Evolutionary conservation across 225 moss, liverwort and hornwort species (phyloP).

Genomic region (Thuidium tamariscinum): DNA sequence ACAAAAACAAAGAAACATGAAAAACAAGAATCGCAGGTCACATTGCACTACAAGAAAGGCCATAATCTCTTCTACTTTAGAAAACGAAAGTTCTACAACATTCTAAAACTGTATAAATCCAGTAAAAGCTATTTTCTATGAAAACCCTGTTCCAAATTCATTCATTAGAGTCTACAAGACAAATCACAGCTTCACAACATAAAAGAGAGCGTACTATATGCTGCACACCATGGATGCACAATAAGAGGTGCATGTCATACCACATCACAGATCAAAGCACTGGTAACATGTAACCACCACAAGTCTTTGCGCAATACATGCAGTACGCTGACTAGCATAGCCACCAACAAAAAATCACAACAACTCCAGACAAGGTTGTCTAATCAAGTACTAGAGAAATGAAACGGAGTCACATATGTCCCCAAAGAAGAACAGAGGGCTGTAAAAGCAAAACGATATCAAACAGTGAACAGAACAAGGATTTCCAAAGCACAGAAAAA

Average conservation of each 20-base stretch:
- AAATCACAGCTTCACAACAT: not conserved
- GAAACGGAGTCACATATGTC: not conserved
- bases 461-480: not conserved
- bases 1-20: not conserved
- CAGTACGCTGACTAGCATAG: not conserved
- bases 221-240: not conserved
- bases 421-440: not conserved
- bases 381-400: not conserved
- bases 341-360: not conserved
- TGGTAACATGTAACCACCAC: not conserved
- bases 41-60: not conserved
- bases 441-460: not conserved
- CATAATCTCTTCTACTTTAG: too few relatives aligned
- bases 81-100: not conserved
- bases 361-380: too few relatives aligned
- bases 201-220: not conserved
- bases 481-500: not conserved
- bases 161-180: too few relatives aligned
- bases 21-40: not conserved
- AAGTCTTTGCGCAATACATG: not conserved
- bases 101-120: not conserved
- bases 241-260: not conserved
- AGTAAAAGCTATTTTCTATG: rapidly evolving
- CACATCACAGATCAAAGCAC: not conserved
- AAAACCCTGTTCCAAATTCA: not conserved